A percentile compares a stretch with the other conserved stretches of the same genome.
phyloP scores from a whole-genome alignment of 352 stramenopile genomes.

The Achlya hypogyna region DNA sequence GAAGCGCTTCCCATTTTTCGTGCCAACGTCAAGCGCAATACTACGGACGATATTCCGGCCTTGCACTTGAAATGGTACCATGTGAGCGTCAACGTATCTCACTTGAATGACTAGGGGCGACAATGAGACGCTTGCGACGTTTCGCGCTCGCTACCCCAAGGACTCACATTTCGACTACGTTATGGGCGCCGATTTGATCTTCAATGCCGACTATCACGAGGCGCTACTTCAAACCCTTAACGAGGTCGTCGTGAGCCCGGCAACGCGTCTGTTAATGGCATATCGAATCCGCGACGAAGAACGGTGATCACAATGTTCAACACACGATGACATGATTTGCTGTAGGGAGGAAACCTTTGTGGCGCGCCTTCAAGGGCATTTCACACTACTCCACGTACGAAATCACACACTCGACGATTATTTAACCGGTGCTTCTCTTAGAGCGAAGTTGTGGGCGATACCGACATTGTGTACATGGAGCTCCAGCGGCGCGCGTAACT shows the following conservation, averaged over 20 bases:
- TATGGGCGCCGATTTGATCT: slow-evolving; percentile 16
- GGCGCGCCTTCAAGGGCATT: neutral
- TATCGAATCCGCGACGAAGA: slow-evolving; percentile 18
- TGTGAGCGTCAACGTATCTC: neutral
- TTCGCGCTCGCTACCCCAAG: neutral
- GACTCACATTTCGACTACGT: slow-evolving; percentile 2
- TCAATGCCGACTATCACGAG: slow-evolving; percentile 15
- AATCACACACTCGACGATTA: neutral
- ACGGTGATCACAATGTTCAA: neutral
- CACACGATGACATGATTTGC: neutral
- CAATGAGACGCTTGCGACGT: neutral
- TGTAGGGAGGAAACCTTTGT: slow-evolving; percentile 3
- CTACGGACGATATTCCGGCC: neutral
- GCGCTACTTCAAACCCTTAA: neutral
- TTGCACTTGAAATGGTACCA: neutral
- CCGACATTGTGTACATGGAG: neutral
- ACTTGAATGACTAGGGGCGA: neutral
- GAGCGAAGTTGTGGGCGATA: neutral
- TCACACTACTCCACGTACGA: neutral
- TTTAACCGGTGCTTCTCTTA: neutral
- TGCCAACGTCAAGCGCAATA: slow-evolving; percentile 19
- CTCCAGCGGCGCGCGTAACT: neutral
- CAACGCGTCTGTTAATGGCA: neutral
- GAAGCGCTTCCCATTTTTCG: slow-evolving; percentile 7
- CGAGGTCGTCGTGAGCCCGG: neutral